Conservation (phyloP, 169 alveolate genomes). For the Theileria annulata region DNA sequence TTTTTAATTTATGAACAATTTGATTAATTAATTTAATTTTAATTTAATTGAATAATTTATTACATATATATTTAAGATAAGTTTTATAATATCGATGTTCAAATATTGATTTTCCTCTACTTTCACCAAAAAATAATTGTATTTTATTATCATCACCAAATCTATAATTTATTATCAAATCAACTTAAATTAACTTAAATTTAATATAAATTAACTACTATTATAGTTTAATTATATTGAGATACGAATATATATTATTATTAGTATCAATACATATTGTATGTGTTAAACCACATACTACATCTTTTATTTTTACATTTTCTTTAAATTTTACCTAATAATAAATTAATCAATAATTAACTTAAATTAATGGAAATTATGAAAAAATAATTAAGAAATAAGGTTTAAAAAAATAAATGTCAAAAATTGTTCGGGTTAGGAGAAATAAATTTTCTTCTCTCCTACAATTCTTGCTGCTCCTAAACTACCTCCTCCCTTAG, state of each 20-base stretch:
- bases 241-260: slow-evolving; percentile 58
- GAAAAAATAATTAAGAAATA: too few relatives aligned
- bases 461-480: too few relatives aligned
- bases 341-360: neutral
- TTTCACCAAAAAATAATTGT: slow-evolving; percentile 63
- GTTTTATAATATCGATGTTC: slow-evolving; percentile 24
- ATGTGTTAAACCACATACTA: slow-evolving; percentile 59
- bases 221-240: too few relatives aligned
- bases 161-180: neutral
- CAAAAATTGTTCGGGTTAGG: too few relatives aligned
- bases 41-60: too few relatives aligned
- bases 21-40: too few relatives aligned
- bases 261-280: slow-evolving; percentile 52
- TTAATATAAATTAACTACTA: too few relatives aligned
- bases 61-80: neutral
- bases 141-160: slow-evolving; percentile 62
- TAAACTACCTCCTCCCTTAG: too few relatives aligned
- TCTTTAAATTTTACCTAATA: slow-evolving; percentile 53
- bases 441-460: too few relatives aligned
- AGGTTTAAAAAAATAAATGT: too few relatives aligned
- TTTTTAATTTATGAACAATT: too few relatives aligned
- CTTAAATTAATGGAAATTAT: neutral
- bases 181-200: neutral
- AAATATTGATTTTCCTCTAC: slow-evolving; percentile 54
- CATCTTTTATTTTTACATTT: slow-evolving; percentile 27